Base-by-base conservation (phyloP, 345 rosid species). In the Euphorbia tirucalli region DNA sequence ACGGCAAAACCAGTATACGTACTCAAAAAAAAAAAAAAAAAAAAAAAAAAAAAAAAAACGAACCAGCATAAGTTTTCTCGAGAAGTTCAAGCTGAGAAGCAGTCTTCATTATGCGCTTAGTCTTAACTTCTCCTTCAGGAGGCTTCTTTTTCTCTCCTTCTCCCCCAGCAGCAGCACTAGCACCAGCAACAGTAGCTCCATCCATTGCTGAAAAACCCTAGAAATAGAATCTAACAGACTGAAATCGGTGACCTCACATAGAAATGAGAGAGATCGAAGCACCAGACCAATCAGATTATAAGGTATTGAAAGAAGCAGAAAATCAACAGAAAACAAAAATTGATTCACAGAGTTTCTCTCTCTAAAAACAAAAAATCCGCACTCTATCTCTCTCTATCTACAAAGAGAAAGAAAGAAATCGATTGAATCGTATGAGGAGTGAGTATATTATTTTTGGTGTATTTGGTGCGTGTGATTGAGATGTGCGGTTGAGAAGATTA, bases 71-170 rank as follows among this genome's bases (percentile, higher is more conserved):
- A 49, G 97, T 87, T 50, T 85, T 88, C 74, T 93, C 97, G 7
- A 91, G 89, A 75, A 86, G 83, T 76, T 93, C 81, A 79, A 93
- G 93, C 80, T 93, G 98, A 73, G 90, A 87, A 81, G 96, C 92
- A 65, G 97, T 91, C 82, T 93, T 91, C 97, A 93, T 93, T 81
- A 89, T 86, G 28, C 98, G 81, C 83, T 91, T 93, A 37, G 91
- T 79, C 89, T 84, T 91, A 48, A 55, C 74, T 67, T 84, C 89
- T 69, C 84, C 91, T 81, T 86, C 96, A 55, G 80, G 79, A 27
- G 89, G 77, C 79, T 85, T 89, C 82, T 73, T 88, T 81, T 85
- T 89, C 79, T 84, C 88, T 27, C 63, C 88, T 61, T 86, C 91
- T 9, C 74, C 79, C 32, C 65, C 82, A 11, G 75, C 78, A 9